Percentiles rank a stretch among this genome's conserved stretches.
Evolutionary conservation across 2,329 filamentous ascomycete species (phyloP).

Genomic region (Pseudocercospora eumusae): DNA sequence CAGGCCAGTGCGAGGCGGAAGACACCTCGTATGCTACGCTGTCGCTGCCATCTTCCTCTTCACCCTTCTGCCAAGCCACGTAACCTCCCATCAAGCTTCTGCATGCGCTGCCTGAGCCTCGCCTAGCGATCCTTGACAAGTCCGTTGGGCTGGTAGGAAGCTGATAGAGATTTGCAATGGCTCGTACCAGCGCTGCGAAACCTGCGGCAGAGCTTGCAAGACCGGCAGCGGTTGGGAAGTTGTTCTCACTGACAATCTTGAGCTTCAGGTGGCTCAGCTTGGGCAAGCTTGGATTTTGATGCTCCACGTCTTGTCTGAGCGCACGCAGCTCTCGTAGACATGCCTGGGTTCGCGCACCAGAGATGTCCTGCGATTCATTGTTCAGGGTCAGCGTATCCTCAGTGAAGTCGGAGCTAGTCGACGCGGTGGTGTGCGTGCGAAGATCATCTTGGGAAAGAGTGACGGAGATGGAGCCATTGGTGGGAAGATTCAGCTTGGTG

Average conservation of each 20-base stretch:
- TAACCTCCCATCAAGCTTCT: conserved; percentile 92
- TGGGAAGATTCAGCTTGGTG: conserved; percentile 81
- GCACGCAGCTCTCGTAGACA: conserved; percentile 85
- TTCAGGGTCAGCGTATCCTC: conserved; percentile 80
- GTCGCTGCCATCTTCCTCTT: conserved; percentile 75
- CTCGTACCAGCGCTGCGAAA: conserved; percentile 70
- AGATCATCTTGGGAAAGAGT: conserved; percentile 93
- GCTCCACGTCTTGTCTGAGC: conserved; percentile 75
- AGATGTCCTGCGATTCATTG: conserved; percentile 76
- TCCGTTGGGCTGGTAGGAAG: conserved; percentile 74
- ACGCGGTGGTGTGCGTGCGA: conserved; percentile 92
- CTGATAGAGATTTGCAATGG: conserved; percentile 88
- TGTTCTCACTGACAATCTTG: conserved; percentile 92
- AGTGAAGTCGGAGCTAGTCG: conserved; percentile 73
- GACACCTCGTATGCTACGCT: conserved; percentile 87
- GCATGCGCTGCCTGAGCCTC: conserved; percentile 93
- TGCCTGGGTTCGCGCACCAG: conserved; percentile 86
- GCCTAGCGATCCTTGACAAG: conserved; percentile 83
- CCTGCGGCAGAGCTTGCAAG: conserved; percentile 69
- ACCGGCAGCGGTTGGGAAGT: conserved; percentile 96
- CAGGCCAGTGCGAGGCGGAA: conserved; percentile 86
- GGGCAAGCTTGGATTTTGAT: conserved; percentile 70
- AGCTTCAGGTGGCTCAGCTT: conserved; percentile 76
- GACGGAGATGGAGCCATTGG: conserved; percentile 95
- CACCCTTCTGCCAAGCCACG: conserved; percentile 88